Percentiles rank a stretch among this genome's conserved stretches.
These are phyloP conservation scores for Vararia minispora DNA, from an alignment of 768 basidiomycete genomes.

Conservation along the genomic window DNA sequence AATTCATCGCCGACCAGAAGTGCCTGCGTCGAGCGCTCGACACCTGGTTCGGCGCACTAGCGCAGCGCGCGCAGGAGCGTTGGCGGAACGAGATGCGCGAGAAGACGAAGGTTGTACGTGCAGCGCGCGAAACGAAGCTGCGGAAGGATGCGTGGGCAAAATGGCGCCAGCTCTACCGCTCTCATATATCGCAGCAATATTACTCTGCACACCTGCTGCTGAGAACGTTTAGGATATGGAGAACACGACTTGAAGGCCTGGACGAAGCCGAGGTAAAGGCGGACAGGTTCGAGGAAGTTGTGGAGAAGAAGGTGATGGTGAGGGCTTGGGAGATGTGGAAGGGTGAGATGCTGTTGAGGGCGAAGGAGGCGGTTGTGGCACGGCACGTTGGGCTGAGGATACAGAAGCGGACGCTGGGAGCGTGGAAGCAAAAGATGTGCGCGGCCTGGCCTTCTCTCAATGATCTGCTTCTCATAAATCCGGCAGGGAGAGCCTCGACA, in stretches of 20 bases:
- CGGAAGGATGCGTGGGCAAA: constrained; percentile 48
- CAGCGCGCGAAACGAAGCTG: constrained; percentile 41
- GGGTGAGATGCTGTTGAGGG: constrained; percentile 29
- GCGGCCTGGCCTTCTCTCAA: constrained; percentile 15
- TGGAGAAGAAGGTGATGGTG: constrained; percentile 26
- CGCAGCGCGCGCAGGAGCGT: constrained; percentile 41
- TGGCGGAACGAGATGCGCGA: constrained; percentile 65
- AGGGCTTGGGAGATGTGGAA: constrained; percentile 52
- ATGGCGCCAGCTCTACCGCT: constrained; percentile 53
- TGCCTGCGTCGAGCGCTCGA: constrained; percentile 30
- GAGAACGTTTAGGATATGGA: constrained; percentile 46
- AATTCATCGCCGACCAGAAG: constrained; percentile 32
- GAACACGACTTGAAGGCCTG: constrained; percentile 26
- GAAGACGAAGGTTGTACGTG: constrained; percentile 54
- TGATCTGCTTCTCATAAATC: constrained; percentile 5
- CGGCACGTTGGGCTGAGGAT: constrained; percentile 38
- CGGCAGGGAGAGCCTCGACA: constrained; percentile 33
- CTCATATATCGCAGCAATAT: constrained; percentile 39
- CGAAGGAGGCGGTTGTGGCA: constrained; percentile 32
- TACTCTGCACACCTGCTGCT: constrained; percentile 32
- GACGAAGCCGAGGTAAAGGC: constrained; percentile 38
- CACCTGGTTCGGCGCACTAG: constrained; percentile 44
- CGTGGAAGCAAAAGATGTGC: constrained; percentile 51
- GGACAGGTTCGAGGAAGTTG: constrained; percentile 32
- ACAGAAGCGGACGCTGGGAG: constrained; percentile 32